These are phyloP conservation scores for Gonium pectorale DNA, from an alignment of 139 green algal genomes.

Conservation along the genomic window DNA sequence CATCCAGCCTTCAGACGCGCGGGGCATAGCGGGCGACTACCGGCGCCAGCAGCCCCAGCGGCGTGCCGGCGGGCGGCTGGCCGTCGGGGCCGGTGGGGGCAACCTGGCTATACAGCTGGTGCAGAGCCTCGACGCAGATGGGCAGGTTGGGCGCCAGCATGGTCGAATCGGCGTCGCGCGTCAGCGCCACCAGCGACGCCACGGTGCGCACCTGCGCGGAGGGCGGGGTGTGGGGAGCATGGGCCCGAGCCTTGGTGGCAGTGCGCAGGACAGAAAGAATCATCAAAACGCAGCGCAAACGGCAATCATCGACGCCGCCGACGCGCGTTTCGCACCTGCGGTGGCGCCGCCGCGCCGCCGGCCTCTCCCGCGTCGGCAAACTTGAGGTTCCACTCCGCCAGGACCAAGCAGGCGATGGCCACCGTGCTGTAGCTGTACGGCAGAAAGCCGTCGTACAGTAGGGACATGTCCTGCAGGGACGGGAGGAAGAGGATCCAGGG, in stretches of 20 bases:
- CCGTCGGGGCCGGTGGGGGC: neutral
- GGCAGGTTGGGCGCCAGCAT: constrained; percentile 16
- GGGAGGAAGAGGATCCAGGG: neutral
- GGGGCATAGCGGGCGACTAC: constrained; percentile 5
- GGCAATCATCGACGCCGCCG: too few relatives aligned
- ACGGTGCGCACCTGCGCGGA: neutral
- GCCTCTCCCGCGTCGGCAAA: too few relatives aligned
- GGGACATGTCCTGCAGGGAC: constrained; percentile 14
- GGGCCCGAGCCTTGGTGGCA: too few relatives aligned
- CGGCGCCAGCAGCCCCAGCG: constrained; percentile 11
- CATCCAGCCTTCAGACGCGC: too few relatives aligned
- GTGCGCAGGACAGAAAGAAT: too few relatives aligned
- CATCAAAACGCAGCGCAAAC: too few relatives aligned
- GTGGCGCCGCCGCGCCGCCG: too few relatives aligned
- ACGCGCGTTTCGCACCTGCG: too few relatives aligned
- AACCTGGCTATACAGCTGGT: neutral
- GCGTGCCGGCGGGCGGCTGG: too few relatives aligned
- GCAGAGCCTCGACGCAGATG: constrained; percentile 2
- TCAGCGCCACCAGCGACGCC: neutral
- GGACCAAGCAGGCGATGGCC: constrained; percentile 6
- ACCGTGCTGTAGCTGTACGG: constrained; percentile 33
- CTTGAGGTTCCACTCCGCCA: constrained; percentile 14
- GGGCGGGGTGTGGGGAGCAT: too few relatives aligned
- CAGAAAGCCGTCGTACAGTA: constrained; percentile 27
- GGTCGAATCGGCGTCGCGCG: neutral